Percentiles rank a stretch among this genome's conserved stretches.
These are phyloP conservation scores for Millerozyma miso DNA, from an alignment of 805 yeast species.

Conservation along the genomic window DNA sequence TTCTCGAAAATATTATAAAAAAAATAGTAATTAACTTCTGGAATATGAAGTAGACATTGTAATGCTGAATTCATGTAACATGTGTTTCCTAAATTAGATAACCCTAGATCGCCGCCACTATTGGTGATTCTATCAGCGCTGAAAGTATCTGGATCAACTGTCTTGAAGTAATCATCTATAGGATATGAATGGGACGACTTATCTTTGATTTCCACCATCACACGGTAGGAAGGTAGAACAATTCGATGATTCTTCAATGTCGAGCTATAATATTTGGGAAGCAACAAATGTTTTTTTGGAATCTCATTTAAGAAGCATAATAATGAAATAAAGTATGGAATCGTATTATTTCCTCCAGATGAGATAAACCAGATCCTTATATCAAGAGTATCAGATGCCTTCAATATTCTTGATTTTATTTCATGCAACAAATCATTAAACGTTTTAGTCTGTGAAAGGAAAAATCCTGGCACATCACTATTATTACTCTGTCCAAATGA, in stretches of 20 bases:
- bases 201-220: conserved; percentile 26
- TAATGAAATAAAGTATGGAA: conserved; percentile 20
- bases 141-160: conserved; percentile 9
- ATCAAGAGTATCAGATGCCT: conserved; percentile 13
- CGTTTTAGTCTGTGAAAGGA: conserved; percentile 29
- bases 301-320: conserved; percentile 26
- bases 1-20: conserved; percentile 50
- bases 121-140: conserved; percentile 9
- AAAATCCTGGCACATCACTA: conserved; percentile 11
- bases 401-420: conserved; percentile 18
- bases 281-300: conserved; percentile 24
- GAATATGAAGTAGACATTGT: conserved; percentile 83
- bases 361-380: conserved; percentile 38
- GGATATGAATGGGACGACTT: conserved; percentile 16
- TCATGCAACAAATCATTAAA: conserved; percentile 30
- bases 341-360: conserved; percentile 16
- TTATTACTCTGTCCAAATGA: conserved; percentile 6
- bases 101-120: conserved; percentile 51
- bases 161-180: conserved; percentile 16
- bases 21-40: conserved; percentile 77
- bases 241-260: conserved; percentile 31
- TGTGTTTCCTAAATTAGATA: conserved; percentile 76
- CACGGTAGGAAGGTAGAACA: conserved; percentile 17
- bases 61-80: conserved; percentile 95
- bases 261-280: conserved; percentile 15